These are phyloP conservation scores for Auriscalpium vulgare DNA, from an alignment of 768 basidiomycete species.

Conservation along the genomic window DNA sequence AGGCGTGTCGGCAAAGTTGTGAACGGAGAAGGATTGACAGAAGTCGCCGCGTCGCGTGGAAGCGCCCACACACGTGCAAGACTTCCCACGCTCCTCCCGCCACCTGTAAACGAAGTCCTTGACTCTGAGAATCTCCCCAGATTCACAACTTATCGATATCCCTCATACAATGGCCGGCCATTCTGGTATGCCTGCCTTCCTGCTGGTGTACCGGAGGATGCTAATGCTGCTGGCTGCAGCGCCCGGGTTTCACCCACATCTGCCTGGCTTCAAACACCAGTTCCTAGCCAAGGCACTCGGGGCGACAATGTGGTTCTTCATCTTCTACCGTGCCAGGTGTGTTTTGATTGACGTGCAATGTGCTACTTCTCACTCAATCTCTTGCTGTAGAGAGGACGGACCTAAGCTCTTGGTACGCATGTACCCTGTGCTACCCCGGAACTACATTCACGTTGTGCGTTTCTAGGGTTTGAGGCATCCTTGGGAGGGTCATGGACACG, in stretches of 20 bases:
- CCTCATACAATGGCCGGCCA: conserved; percentile 7
- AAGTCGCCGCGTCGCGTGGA: background rate
- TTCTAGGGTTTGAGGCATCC: conserved; percentile 39
- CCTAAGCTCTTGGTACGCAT: conserved; percentile 27
- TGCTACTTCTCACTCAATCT: background rate
- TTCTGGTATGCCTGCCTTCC: conserved; percentile 3
- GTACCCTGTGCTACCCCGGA: background rate
- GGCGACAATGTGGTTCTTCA: conserved; percentile 98
- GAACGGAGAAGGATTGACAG: background rate
- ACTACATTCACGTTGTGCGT: background rate
- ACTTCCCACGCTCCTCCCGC: background rate
- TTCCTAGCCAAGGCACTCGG: conserved; percentile 82
- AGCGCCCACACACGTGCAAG: background rate
- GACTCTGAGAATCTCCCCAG: too few species aligned
- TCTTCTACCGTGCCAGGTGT: conserved; percentile 91
- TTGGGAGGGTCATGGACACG: conserved; percentile 56
- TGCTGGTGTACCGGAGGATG: background rate
- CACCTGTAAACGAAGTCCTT: too few species aligned
- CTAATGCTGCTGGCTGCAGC: conserved; percentile 26
- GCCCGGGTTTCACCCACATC: conserved; percentile 83
- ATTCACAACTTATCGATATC: background rate
- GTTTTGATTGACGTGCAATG: conserved; percentile 22
- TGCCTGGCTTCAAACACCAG: conserved; percentile 68
- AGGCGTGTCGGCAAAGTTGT: background rate
- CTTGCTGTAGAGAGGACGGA: conserved; percentile 29